These are phyloP conservation scores for Pseudophaeomoniella oleicola DNA, from an alignment of 2,329 filamentous ascomycete genomes.

Conservation along the genomic window DNA sequence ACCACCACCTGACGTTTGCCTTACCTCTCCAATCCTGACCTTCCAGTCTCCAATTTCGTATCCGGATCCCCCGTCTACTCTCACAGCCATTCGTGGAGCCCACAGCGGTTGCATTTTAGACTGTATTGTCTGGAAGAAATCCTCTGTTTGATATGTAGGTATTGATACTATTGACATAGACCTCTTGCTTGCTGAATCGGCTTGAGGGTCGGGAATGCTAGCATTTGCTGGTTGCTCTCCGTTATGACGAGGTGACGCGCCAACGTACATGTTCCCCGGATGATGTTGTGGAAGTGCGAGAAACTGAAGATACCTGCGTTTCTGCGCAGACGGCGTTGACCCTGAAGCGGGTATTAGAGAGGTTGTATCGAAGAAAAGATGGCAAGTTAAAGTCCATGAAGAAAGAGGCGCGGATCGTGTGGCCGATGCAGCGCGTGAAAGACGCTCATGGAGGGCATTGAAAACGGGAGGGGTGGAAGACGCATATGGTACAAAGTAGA, in stretches of 20 bases:
- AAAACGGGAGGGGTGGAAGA: not conserved
- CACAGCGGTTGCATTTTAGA: not conserved
- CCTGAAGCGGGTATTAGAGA: not conserved
- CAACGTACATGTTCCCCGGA: not conserved
- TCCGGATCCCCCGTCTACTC: not conserved
- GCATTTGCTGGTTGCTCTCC: not conserved
- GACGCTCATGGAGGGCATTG: not conserved
- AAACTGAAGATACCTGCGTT: not conserved
- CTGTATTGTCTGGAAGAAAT: not conserved
- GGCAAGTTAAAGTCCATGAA: not conserved
- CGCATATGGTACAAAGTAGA: not conserved
- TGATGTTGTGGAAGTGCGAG: not conserved
- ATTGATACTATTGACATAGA: not conserved
- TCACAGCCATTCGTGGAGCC: not conserved
- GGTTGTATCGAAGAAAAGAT: not conserved
- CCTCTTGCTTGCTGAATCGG: too few relatives aligned
- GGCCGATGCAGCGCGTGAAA: not conserved
- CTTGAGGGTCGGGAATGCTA: not conserved
- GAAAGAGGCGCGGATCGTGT: not conserved
- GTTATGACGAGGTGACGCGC: not conserved
- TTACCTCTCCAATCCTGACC: not conserved
- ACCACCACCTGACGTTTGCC: not conserved
- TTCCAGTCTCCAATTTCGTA: not conserved
- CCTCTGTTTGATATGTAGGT: not conserved
- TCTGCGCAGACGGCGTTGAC: not conserved